phyloP scores from a whole-genome alignment of 2,329 filamentous ascomycete species.

The Aspergillus neoniger region DNA sequence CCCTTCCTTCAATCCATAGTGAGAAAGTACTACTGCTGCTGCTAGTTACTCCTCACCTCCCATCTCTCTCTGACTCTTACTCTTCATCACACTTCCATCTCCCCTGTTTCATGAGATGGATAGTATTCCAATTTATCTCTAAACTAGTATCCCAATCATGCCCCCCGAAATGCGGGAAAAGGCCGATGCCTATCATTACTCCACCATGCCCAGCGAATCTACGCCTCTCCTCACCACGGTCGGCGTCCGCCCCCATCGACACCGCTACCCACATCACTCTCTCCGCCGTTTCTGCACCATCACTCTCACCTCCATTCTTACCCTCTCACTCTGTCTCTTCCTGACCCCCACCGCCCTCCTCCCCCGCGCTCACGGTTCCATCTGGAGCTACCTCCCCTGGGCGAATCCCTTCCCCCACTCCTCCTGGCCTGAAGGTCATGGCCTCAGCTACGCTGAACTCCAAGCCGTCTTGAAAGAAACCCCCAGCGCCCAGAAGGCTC shows the following conservation, averaged over 20 bases:
- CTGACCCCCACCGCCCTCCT: conserved; percentile 43
- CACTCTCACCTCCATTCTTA: conserved; percentile 40
- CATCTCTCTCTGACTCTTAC: background rate
- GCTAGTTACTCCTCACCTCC: background rate
- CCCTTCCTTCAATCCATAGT: too few relatives aligned
- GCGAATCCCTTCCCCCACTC: conserved; percentile 39
- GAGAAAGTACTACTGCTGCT: background rate
- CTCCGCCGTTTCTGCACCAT: conserved; percentile 47
- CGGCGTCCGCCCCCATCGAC: conserved; percentile 40
- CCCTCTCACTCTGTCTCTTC: conserved; percentile 44
- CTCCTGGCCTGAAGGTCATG: conserved; percentile 46
- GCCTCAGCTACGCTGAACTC: conserved; percentile 57
- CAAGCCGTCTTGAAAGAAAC: conserved; percentile 57
- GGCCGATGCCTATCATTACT: conserved; percentile 27
- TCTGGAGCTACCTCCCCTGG: conserved; percentile 46
- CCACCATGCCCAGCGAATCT: conserved; percentile 39
- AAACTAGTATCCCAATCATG: conserved; percentile 1
- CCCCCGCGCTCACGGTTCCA: conserved; percentile 39
- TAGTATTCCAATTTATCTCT: background rate
- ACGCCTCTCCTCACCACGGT: conserved; percentile 47
- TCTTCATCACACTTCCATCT: background rate
- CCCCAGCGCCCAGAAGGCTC: conserved; percentile 57
- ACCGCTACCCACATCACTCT: conserved; percentile 46
- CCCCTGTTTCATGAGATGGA: conserved; percentile 1
- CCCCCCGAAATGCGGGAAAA: conserved; percentile 39